Conservation (phyloP, 768 basidiomycete species). For the Holtermannia corniformis region DNA sequence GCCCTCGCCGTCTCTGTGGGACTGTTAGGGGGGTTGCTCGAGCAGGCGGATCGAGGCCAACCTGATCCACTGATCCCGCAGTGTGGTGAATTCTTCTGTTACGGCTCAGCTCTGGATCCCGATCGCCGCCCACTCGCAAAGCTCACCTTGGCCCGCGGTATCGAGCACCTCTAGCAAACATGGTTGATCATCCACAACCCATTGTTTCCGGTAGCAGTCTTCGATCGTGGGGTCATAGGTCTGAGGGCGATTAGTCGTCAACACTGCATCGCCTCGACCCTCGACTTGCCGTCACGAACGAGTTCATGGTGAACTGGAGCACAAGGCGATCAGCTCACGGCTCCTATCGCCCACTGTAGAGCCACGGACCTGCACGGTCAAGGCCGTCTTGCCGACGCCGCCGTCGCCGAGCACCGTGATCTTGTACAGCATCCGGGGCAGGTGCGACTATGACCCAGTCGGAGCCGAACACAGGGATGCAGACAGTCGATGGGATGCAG, state of each 20-base stretch:
- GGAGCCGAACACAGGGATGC: background rate
- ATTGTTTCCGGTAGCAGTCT: constrained; percentile 91
- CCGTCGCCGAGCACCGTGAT: constrained; percentile 93
- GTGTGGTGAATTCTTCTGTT: constrained; percentile 89
- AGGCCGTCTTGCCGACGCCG: constrained; percentile 92
- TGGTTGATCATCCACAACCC: constrained; percentile 88
- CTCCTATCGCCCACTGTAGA: background rate
- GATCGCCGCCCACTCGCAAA: too few species aligned
- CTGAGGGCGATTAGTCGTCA: constrained; percentile 42
- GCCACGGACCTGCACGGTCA: constrained; percentile 77
- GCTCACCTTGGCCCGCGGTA: constrained; percentile 89
- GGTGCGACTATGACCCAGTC: background rate
- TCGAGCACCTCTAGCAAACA: constrained; percentile 95
- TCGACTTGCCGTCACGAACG: constrained; percentile 63
- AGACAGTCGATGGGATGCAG: background rate
- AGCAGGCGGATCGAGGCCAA: constrained; percentile 37
- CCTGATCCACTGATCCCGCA: constrained; percentile 98
- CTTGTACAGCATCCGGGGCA: constrained; percentile 45
- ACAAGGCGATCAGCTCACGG: background rate
- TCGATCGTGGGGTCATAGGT: constrained; percentile 98
- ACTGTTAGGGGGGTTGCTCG: background rate
- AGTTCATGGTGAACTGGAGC: constrained; percentile 80
- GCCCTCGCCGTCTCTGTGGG: constrained; percentile 84
- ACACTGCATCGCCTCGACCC: background rate
- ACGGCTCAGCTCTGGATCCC: background rate